Conservation (phyloP, 768 basidiomycete genomes). For the Trametes gibbosa region DNA sequence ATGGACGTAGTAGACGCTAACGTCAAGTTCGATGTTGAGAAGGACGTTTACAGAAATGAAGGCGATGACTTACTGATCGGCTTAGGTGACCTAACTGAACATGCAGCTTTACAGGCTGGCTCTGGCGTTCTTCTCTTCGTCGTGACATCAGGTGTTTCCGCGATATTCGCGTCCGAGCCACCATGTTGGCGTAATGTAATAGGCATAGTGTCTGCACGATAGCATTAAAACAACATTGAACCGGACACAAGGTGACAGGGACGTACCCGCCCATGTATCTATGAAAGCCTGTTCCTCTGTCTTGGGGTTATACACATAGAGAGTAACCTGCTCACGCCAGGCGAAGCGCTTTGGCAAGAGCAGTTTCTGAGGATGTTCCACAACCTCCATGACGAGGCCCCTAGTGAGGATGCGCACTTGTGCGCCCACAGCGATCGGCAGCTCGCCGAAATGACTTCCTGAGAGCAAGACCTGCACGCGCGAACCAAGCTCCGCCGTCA, state of each 20-base stretch:
- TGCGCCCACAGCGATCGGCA: slow-evolving; percentile 43
- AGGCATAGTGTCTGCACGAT: no score
- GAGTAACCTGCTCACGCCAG: neutral
- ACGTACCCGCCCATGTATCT: slow-evolving; percentile 1
- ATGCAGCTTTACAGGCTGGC: no score
- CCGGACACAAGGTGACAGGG: neutral
- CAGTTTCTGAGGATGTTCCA: slow-evolving; percentile 13
- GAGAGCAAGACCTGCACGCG: slow-evolving; percentile 41
- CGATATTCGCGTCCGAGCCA: no score
- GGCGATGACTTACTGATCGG: no score
- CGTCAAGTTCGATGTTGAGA: neutral
- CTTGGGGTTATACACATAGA: neutral
- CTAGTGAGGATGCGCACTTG: slow-evolving; percentile 47
- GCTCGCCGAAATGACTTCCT: slow-evolving; percentile 32
- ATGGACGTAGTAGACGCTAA: neutral
- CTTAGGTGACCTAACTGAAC: no score
- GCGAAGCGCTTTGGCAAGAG: slow-evolving; percentile 16
- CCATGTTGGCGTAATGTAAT: no score
- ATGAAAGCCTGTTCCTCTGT: neutral
- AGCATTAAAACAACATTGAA: no score
- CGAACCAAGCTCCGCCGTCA: slow-evolving; percentile 22
- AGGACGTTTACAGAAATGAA: neutral
- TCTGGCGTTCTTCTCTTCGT: no score
- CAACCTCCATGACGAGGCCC: slow-evolving; percentile 36
- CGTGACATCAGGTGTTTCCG: no score